Evolutionary conservation across 2,329 filamentous ascomycete species (phyloP).

Genomic region (Peltaster fructicola): DNA sequence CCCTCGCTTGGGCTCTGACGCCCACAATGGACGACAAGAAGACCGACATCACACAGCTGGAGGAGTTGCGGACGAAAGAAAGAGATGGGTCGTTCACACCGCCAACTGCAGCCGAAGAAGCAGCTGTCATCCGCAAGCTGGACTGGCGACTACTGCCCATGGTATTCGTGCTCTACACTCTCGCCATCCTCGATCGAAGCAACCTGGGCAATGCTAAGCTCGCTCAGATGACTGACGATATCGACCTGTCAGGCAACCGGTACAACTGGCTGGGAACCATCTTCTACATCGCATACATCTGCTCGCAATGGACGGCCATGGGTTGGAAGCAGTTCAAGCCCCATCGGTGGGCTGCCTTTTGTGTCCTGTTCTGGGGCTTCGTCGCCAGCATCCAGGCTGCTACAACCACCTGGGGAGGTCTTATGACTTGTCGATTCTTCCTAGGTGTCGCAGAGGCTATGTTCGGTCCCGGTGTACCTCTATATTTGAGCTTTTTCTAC

Average conservation of each 20-base stretch:
- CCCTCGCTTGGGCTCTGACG: not conserved
- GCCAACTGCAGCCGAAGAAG: conserved; percentile 13
- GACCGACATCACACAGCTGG: conserved; percentile 5
- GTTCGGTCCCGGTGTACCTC: conserved; percentile 34
- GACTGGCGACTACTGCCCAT: conserved; percentile 16
- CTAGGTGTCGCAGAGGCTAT: conserved; percentile 23
- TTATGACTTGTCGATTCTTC: conserved; percentile 33
- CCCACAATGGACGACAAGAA: conserved; percentile 4
- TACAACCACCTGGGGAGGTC: conserved; percentile 25
- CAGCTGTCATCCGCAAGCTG: conserved; percentile 16
- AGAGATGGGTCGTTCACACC: conserved; percentile 7
- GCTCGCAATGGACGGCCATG: conserved; percentile 43
- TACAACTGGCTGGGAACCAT: conserved; percentile 36
- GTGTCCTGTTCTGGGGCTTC: conserved; percentile 29
- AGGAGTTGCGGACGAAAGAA: conserved; percentile 6
- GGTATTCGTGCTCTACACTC: conserved; percentile 17
- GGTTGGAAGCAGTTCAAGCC: conserved; percentile 20
- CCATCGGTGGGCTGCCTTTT: conserved; percentile 23
- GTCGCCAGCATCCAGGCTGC: conserved; percentile 30
- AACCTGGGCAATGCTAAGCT: conserved; percentile 33
- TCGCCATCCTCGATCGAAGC: conserved; percentile 16
- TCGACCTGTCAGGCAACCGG: conserved; percentile 27
- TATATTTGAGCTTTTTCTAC: conserved; percentile 48
- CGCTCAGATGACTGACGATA: conserved; percentile 34
- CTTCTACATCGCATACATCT: conserved; percentile 34